A percentile compares a stretch with the other conserved stretches of the same genome.
Conservation (phyloP, 1,284 basidiomycete species). For the Mycena sp. region DNA sequence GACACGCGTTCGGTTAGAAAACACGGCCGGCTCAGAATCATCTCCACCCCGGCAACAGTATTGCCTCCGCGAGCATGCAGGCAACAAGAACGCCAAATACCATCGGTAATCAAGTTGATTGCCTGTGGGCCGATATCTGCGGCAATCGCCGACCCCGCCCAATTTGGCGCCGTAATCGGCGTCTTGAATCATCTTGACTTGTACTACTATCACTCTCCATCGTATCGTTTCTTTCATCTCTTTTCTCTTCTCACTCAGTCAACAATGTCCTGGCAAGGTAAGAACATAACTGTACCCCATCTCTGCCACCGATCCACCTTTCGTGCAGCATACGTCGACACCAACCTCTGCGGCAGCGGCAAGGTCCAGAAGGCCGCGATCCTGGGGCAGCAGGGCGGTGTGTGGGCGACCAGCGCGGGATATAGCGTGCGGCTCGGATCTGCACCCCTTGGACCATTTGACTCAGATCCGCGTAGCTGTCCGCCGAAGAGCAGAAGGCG, state of each 20-base stretch:
- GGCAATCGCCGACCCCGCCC: conserved; percentile 22
- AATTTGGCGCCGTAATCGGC: neutral
- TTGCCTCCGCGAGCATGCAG: too few species aligned
- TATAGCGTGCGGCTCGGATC: conserved; percentile 68
- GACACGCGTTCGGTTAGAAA: too few species aligned
- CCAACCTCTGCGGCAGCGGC: conserved; percentile 82
- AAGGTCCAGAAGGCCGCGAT: conserved; percentile 87
- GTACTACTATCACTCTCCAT: conserved; percentile 25
- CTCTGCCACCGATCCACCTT: conserved; percentile 18
- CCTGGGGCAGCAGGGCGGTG: conserved; percentile 84
- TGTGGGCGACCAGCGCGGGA: conserved; percentile 86
- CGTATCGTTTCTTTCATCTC: conserved; percentile 18
- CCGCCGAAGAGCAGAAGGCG: conserved; percentile 79
- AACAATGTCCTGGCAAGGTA: conserved; percentile 66
- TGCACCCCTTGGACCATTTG: neutral
- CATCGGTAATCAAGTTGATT: too few species aligned
- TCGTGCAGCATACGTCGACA: conserved; percentile 84
- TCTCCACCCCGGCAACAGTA: too few species aligned
- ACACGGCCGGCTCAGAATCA: too few species aligned
- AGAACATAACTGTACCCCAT: neutral
- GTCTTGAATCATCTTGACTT: conserved; percentile 8
- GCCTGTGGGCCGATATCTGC: too few species aligned
- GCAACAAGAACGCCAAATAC: too few species aligned
- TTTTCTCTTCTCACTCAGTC: conserved; percentile 20
- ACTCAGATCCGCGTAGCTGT: conserved; percentile 61